Evolutionary conservation across 192 early-diverging fungal genomes (phyloP).

Genomic region (Entophlyctis luteolus): DNA sequence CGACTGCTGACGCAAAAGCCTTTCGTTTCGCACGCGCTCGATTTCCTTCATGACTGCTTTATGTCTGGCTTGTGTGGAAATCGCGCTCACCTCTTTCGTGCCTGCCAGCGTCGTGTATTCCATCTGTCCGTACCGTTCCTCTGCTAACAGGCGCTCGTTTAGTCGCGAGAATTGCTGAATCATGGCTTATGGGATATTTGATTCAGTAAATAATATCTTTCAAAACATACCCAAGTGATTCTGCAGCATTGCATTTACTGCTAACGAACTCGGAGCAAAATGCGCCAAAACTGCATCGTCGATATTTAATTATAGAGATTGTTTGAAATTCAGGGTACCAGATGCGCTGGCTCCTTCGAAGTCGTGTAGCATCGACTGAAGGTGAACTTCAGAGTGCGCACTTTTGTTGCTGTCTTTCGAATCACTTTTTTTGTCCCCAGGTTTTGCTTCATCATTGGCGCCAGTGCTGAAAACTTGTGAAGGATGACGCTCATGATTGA

Average conservation of each 20-base stretch:
- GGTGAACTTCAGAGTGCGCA: too few species aligned
- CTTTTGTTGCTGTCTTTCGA: too few species aligned
- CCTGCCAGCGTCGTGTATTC: conserved; percentile 4
- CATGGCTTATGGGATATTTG: background rate
- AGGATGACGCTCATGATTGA: too few species aligned
- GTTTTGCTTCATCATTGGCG: too few species aligned
- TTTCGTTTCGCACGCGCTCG: background rate
- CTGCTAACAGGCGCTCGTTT: conserved; percentile 6
- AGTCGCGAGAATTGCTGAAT: conserved; percentile 11
- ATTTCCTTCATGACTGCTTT: background rate
- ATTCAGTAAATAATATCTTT: background rate
- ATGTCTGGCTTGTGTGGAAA: background rate
- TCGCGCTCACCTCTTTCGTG: conserved; percentile 7
- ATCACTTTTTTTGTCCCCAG: too few species aligned
- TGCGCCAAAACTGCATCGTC: conserved; percentile 6
- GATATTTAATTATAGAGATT: background rate
- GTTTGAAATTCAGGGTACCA: background rate
- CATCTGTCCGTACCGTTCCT: background rate
- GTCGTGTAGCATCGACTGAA: too few species aligned
- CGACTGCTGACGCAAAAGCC: background rate
- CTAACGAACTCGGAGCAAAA: conserved; percentile 3
- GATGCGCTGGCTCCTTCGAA: background rate
- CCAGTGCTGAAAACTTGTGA: too few species aligned
- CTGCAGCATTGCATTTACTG: conserved; percentile 16
- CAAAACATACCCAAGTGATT: conserved; percentile 5